Evolutionary conservation across 2,329 filamentous ascomycete genomes (phyloP).

Genomic region (Xylariales sp.): DNA sequence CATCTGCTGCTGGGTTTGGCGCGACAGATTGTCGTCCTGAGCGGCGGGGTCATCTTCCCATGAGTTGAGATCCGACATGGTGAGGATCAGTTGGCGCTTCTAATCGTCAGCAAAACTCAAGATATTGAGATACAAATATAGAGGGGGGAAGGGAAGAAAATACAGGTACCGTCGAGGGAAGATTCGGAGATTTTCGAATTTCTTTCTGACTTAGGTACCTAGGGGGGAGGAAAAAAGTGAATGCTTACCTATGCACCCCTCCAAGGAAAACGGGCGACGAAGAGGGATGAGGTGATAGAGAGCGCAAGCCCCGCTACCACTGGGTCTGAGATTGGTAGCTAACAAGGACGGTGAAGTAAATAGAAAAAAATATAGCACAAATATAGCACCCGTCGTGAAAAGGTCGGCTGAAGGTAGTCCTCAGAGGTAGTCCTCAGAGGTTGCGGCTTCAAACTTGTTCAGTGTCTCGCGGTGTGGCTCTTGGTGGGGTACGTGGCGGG

Average conservation of each 20-base stretch:
- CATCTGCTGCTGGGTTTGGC: conserved; percentile 80
- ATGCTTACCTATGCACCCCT: neutral
- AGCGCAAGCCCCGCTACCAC: too few species aligned
- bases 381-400: too few species aligned
- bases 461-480: conserved; percentile 30
- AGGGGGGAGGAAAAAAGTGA: neutral
- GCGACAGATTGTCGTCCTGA: conserved; percentile 81
- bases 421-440: neutral
- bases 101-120: conserved; percentile 2
- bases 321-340: too few species aligned
- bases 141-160: neutral
- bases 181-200: neutral
- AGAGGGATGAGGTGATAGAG: neutral
- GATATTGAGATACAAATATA: neutral
- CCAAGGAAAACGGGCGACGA: neutral
- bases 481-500: conserved; percentile 35
- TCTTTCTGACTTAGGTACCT: neutral
- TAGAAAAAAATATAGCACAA: too few species aligned
- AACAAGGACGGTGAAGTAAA: too few species aligned
- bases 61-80: conserved; percentile 90
- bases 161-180: neutral
- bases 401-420: too few species aligned
- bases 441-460: conserved; percentile 9
- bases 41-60: conserved; percentile 90
- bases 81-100: conserved; percentile 46